Evolutionary conservation across 2,329 filamentous ascomycete species (phyloP), one percentile per base, ranked within the genome.

Genomic region (Cercospora brassicicola): DNA sequence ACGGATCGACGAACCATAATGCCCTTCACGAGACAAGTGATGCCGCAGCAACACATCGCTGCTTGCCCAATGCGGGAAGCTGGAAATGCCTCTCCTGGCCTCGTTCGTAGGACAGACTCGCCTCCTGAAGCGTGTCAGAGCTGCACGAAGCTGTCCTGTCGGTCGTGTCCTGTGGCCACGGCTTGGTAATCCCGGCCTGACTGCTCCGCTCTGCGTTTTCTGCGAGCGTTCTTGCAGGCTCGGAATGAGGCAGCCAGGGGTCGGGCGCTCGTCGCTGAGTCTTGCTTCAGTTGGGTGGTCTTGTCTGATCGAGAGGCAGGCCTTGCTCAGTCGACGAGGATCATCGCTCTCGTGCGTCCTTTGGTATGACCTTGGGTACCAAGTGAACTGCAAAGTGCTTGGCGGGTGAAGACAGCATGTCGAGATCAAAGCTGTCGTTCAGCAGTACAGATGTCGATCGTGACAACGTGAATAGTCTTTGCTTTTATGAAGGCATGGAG

Each of bases 331-430:
- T n/a, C 53, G 13, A 31, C 13, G 53, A 2, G 15, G 26, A 56
- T 56, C 53, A 28, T 30, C 15, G 23, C 53, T 30, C 9, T 18
- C 3, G 55, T 20, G 30, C 30, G 55, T 18, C 6, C n/a, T 20
- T 20, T 18, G 55, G 55, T 57, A 57, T 57, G 28, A 33, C 55
- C 26, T 57, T 57, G 55, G 55, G 55, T 57, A 59, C 15, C 55
- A 36, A 31, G 55, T 59, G 1, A 30, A 59, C 13, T n/a, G 55
- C 18, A 28, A 23, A 57, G 15, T 26, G 30, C 15, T 33, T 31
- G 55, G 28, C 28, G 4, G 18, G 28, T 33, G 30, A 57, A 57
- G 55, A 33, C 28, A 11, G 7, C 28, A 31, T 1, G 55, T n/a
- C 15, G 55, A 18, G 30, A 33, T 30, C 5, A 8, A 23, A 36